Evolutionary conservation across 768 basidiomycete genomes (phyloP).

Genomic region (Amyloporia xantha): DNA sequence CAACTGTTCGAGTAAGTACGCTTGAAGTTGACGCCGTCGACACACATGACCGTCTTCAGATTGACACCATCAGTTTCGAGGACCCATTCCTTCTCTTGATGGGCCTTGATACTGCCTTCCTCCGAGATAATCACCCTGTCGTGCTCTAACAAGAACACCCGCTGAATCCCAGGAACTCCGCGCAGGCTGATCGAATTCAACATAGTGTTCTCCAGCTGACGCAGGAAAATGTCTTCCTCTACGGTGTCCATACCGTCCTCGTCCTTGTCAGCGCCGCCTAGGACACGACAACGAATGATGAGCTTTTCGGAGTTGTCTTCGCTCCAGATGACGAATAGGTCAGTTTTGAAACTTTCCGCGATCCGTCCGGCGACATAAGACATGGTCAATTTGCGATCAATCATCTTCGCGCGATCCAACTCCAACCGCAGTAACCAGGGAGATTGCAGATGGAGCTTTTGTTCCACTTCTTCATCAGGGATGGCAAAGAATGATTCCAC

Average conservation of each 20-base stretch:
- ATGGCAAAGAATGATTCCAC: constrained; percentile 99
- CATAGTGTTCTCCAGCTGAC: constrained; percentile 95
- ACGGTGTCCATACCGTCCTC: constrained; percentile 68
- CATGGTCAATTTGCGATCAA: constrained; percentile 95
- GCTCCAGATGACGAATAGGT: constrained; percentile 97
- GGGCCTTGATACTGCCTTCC: constrained; percentile 59
- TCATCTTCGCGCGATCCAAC: constrained; percentile 95
- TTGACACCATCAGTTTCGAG: constrained; percentile 97
- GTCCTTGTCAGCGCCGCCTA: constrained; percentile 79
- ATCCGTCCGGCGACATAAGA: constrained; percentile 90
- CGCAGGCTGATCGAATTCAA: constrained; percentile 91
- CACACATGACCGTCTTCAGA: constrained; percentile 89
- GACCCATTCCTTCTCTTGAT: constrained; percentile 85
- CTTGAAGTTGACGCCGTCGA: constrained; percentile 90
- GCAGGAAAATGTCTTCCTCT: constrained; percentile 94
- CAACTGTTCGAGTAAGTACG: constrained; percentile 97
- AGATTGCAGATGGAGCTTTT: constrained; percentile 85
- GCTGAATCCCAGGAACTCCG: constrained; percentile 84
- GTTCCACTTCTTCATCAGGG: constrained; percentile 93
- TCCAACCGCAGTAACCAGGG: constrained; percentile 97
- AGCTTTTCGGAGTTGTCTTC: constrained; percentile 99
- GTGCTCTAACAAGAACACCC: constrained; percentile 90
- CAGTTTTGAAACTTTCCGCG: constrained; percentile 90
- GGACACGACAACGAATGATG: constrained; percentile 91
- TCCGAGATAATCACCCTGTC: constrained; percentile 62